Conservation (phyloP, 805 yeast genomes). For the Ascoidea asiatica region DNA sequence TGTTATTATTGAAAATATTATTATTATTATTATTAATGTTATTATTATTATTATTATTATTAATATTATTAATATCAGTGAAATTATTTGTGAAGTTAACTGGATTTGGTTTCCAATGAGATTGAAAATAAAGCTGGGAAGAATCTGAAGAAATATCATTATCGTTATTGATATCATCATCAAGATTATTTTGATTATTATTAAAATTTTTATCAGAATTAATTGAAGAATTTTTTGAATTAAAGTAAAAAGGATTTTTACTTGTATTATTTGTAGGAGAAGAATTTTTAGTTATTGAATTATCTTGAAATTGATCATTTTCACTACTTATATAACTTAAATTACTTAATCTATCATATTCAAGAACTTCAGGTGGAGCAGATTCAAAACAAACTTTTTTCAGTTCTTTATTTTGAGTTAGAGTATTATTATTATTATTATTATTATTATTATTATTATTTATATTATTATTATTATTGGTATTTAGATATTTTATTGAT, state of each 20-base stretch:
- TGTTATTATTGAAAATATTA: slow-evolving; percentile 1
- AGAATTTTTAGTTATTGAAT: background rate
- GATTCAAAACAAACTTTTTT: slow-evolving; percentile 9
- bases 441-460: background rate
- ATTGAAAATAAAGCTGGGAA: slow-evolving; percentile 3
- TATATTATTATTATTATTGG: background rate
- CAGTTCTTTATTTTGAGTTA: slow-evolving; percentile 23
- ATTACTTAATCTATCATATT: slow-evolving; percentile 9
- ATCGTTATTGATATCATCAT: background rate
- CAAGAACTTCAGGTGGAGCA: slow-evolving; percentile 6
- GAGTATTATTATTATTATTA: slow-evolving; percentile 12
- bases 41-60: background rate
- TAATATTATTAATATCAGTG: background rate
- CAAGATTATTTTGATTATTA: slow-evolving; percentile 1
- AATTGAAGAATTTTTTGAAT: no score
- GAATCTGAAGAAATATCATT: background rate
- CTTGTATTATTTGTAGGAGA: background rate
- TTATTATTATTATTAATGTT: background rate
- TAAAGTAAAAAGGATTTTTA: background rate
- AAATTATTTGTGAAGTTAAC: background rate
- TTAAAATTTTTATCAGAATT: slow-evolving; percentile 1
- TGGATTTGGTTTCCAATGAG: slow-evolving; percentile 5
- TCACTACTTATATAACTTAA: no score
- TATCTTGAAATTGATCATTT: slow-evolving; percentile 1
- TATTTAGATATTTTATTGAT: slow-evolving; percentile 4